These are phyloP conservation scores for Nitzschia sp. DNA, from an alignment of 108 stramenopile genomes.

Conservation along the genomic window DNA sequence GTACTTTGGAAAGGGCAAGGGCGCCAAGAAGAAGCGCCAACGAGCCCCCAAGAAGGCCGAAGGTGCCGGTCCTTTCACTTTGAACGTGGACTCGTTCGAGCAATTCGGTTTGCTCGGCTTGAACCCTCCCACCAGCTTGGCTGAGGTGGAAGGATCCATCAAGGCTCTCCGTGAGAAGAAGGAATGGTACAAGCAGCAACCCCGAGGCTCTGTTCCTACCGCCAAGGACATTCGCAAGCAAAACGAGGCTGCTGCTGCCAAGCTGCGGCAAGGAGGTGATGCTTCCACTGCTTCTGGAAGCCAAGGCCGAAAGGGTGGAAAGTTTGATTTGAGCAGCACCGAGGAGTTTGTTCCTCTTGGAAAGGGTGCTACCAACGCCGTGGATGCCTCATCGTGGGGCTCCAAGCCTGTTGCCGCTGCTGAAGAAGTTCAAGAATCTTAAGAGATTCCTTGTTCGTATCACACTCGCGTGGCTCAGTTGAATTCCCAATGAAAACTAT, in stretches of 20 bases:
- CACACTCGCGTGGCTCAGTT: too few species aligned
- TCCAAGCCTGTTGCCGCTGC: constrained; percentile 37
- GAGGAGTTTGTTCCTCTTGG: constrained; percentile 81
- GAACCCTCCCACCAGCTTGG: constrained; percentile 75
- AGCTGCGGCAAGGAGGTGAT: constrained; percentile 30
- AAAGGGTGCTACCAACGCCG: constrained; percentile 40
- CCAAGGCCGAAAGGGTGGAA: constrained; percentile 12
- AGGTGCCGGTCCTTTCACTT: constrained; percentile 63
- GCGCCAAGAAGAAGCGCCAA: constrained; percentile 65
- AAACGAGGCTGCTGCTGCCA: constrained; percentile 60
- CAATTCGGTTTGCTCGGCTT: constrained; percentile 81
- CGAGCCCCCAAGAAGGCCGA: constrained; percentile 60
- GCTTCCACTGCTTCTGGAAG: constrained; percentile 15
- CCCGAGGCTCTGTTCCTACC: constrained; percentile 87
- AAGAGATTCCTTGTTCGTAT: too few species aligned
- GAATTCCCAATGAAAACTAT: too few species aligned
- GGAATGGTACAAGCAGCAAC: constrained; percentile 89
- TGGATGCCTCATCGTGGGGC: constrained; percentile 52
- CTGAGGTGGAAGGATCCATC: constrained; percentile 72
- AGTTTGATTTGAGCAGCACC: constrained; percentile 49
- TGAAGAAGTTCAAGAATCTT: constrained; percentile 13
- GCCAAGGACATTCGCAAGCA: constrained; percentile 86
- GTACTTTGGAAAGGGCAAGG: constrained; percentile 74
- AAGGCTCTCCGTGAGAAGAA: constrained; percentile 89
- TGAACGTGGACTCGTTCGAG: constrained; percentile 83